Conservation (phyloP, 345 rosid genomes). For the Hypericum perforatum region DNA sequence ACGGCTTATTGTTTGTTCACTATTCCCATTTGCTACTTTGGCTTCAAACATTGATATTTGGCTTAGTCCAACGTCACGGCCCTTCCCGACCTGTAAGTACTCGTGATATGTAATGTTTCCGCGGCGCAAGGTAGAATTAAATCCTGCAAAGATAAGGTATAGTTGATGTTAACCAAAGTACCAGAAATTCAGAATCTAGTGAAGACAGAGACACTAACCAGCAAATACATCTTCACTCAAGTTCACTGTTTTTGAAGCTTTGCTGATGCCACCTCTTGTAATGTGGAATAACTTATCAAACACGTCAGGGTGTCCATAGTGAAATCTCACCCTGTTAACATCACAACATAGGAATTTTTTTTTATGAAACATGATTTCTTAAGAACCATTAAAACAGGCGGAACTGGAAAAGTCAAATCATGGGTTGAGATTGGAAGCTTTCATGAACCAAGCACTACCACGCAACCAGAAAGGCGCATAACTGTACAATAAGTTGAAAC, state of each 20-base stretch:
- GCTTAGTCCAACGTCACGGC: conserved; percentile 94
- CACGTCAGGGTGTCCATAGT: conserved; percentile 96
- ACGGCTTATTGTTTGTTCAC: conserved; percentile 91
- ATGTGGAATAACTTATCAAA: conserved; percentile 89
- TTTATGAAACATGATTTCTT: conserved; percentile 3
- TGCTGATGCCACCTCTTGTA: conserved; percentile 97
- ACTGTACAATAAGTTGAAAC: background rate
- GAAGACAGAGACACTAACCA: conserved; percentile 35
- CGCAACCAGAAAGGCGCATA: too few species aligned
- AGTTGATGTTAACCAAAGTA: conserved; percentile 11
- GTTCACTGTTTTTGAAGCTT: conserved; percentile 88
- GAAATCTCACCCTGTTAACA: conserved; percentile 73
- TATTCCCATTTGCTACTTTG: conserved; percentile 92
- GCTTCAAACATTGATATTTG: conserved; percentile 98
- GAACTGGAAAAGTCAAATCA: background rate
- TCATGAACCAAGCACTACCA: too few species aligned
- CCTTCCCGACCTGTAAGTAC: conserved; percentile 94
- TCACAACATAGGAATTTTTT: conserved; percentile 4
- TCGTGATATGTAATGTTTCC: conserved; percentile 82
- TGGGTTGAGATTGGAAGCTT: too few species aligned
- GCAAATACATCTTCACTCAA: conserved; percentile 92
- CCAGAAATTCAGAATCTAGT: conserved; percentile 7
- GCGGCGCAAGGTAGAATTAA: conserved; percentile 62
- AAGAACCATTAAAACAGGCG: too few species aligned
- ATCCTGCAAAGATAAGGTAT: conserved; percentile 41